phyloP scores from a whole-genome alignment of 1,139 yeast species.

The Pichia sp. region DNA sequence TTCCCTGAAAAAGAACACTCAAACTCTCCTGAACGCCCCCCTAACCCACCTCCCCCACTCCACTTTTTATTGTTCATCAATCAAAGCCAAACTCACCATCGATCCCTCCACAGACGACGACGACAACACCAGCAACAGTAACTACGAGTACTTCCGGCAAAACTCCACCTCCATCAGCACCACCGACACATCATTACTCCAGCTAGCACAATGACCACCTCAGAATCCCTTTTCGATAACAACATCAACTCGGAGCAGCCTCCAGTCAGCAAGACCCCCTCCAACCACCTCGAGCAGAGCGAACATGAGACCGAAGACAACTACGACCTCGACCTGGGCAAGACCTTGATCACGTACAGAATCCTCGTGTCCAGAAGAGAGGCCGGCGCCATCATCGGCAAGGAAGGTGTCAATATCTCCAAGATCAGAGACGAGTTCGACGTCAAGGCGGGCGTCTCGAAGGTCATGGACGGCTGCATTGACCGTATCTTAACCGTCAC shows the following conservation, averaged over 20 bases:
- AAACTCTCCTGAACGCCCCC: neutral
- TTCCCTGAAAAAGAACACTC: neutral
- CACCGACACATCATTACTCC: neutral
- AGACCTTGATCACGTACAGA: slow-evolving; percentile 51
- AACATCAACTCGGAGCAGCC: slow-evolving; percentile 23
- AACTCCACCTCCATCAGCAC: neutral
- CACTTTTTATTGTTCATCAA: neutral
- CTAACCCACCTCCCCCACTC: neutral
- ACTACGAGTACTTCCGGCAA: neutral
- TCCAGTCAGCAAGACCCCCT: neutral
- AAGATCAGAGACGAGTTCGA: slow-evolving; percentile 70
- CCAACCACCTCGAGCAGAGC: neutral
- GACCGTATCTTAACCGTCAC: slow-evolving; percentile 81
- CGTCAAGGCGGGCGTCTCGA: slow-evolving; percentile 87
- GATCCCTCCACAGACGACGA: neutral
- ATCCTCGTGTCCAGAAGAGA: slow-evolving; percentile 80
- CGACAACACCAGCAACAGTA: neutral
- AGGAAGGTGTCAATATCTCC: slow-evolving; percentile 77
- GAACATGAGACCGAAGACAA: neutral
- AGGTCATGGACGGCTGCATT: slow-evolving; percentile 73
- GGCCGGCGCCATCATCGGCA: slow-evolving; percentile 89
- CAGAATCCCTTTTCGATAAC: slow-evolving; percentile 31
- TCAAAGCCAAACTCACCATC: neutral
- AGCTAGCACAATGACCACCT: slow-evolving; percentile 22
- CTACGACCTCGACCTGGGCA: slow-evolving; percentile 20